Evolutionary conservation across 352 stramenopile genomes (phyloP).

Genomic region (Phytophthora foliorum): DNA sequence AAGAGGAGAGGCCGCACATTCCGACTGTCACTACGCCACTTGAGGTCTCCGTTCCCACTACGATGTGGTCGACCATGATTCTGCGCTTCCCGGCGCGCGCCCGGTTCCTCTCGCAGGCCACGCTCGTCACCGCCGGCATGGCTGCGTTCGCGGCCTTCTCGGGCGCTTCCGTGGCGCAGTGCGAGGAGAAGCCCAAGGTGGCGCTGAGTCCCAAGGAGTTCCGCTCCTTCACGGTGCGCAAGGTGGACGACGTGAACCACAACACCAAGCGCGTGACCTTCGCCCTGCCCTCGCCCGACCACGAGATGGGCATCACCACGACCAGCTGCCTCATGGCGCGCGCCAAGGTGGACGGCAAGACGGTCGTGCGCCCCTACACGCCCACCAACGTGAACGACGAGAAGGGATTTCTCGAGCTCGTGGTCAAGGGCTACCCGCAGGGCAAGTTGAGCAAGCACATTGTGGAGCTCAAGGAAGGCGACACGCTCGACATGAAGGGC

Average conservation of each 20-base stretch:
- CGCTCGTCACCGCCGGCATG: conserved; percentile 51
- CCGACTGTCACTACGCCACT: not conserved
- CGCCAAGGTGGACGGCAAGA: conserved; percentile 80
- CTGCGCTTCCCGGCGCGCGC: conserved; percentile 59
- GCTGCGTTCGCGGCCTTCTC: conserved; percentile 50
- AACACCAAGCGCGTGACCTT: conserved; percentile 88
- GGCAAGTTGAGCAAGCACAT: conserved; percentile 91
- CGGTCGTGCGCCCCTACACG: conserved; percentile 88
- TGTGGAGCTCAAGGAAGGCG: conserved; percentile 82
- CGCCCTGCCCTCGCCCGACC: conserved; percentile 59
- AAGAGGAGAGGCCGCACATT: not conserved
- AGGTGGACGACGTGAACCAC: conserved; percentile 73
- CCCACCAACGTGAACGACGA: conserved; percentile 88
- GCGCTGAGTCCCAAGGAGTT: conserved; percentile 76
- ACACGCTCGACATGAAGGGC: conserved; percentile 92
- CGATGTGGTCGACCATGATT: conserved; percentile 59
- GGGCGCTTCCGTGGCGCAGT: conserved; percentile 19
- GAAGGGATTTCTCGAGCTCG: conserved; percentile 86
- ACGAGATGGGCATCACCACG: conserved; percentile 75
- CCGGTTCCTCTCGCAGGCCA: conserved; percentile 41
- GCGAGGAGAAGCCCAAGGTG: conserved; percentile 46
- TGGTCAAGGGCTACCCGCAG: conserved; percentile 92
- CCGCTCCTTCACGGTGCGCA: conserved; percentile 79
- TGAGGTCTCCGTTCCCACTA: not conserved
- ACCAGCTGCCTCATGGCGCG: conserved; percentile 72